Evolutionary conservation across 164 flowering plant genomes (phyloP).

Genomic region (Sextonia rubra): DNA sequence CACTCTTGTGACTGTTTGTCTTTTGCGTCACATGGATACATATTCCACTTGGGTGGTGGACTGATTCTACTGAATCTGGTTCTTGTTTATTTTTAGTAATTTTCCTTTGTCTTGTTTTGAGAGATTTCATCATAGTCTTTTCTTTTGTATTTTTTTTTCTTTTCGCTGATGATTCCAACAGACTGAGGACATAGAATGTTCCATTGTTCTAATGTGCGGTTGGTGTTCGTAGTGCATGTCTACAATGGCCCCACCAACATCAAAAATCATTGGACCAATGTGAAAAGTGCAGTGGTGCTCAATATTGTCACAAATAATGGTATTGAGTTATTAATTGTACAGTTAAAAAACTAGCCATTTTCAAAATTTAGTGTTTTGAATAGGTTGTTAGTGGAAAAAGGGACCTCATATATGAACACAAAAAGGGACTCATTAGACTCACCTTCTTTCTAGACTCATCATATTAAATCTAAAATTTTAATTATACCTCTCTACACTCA

Average conservation of each 20-base stretch:
- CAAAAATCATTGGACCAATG: too few relatives aligned
- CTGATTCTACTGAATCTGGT: not conserved
- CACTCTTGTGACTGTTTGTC: not conserved
- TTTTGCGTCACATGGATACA: not conserved
- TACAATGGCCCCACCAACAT: not conserved
- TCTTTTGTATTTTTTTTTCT: not conserved
- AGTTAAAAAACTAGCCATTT: too few relatives aligned
- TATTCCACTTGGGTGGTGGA: not conserved
- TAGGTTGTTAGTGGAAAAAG: too few relatives aligned
- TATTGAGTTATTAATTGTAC: too few relatives aligned
- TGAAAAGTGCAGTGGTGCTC: too few relatives aligned
- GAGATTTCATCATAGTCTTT: not conserved
- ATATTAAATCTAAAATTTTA: too few relatives aligned
- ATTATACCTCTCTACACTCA: too few relatives aligned
- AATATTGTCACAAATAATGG: too few relatives aligned
- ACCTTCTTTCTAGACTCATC: too few relatives aligned
- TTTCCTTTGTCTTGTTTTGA: not conserved
- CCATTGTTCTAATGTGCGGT: not conserved
- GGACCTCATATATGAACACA: too few relatives aligned
- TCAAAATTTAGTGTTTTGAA: too few relatives aligned
- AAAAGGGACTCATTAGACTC: too few relatives aligned
- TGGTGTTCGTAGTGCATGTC: not conserved
- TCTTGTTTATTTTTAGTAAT: not conserved
- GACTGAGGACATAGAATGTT: not conserved
- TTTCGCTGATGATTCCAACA: not conserved